Conservation (phyloP, 1,284 basidiomycete species). For the Porphyrellus sp. region DNA sequence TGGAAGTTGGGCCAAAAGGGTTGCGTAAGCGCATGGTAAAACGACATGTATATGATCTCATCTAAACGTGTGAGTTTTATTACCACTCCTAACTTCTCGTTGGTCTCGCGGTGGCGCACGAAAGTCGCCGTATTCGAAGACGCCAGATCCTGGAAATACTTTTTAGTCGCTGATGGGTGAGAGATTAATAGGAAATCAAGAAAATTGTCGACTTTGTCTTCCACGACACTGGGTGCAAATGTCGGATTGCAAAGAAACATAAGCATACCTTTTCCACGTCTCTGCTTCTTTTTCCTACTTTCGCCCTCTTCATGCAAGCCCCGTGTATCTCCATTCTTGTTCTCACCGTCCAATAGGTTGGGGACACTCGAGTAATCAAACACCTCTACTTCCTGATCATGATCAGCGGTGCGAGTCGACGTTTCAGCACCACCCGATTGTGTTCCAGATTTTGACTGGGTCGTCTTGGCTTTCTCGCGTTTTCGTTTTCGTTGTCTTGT, state of each 20-base stretch:
- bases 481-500: conserved; percentile 61
- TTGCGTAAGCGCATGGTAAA: conserved; percentile 5
- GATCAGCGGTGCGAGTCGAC: conserved; percentile 14
- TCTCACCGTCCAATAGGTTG: conserved; percentile 72
- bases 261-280: conserved; percentile 46
- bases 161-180: conserved; percentile 11
- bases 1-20: background rate
- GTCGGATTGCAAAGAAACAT: conserved; percentile 3
- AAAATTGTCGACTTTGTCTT: conserved; percentile 3
- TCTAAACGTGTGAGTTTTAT: conserved; percentile 69
- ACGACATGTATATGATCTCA: conserved; percentile 28
- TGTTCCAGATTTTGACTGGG: conserved; percentile 4
- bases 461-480: conserved; percentile 19
- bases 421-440: conserved; percentile 3
- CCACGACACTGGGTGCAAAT: background rate
- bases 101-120: conserved; percentile 65
- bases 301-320: conserved; percentile 28
- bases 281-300: conserved; percentile 49
- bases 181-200: background rate
- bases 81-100: conserved; percentile 66
- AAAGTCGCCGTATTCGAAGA: conserved; percentile 55
- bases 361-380: conserved; percentile 77
- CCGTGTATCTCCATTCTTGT: conserved; percentile 35
- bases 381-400: conserved; percentile 38
- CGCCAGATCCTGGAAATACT: conserved; percentile 33